Evolutionary conservation across 805 yeast genomes (phyloP), one percentile per base, ranked within the genome.

Genomic region (Metschnikowia picachoensis): DNA sequence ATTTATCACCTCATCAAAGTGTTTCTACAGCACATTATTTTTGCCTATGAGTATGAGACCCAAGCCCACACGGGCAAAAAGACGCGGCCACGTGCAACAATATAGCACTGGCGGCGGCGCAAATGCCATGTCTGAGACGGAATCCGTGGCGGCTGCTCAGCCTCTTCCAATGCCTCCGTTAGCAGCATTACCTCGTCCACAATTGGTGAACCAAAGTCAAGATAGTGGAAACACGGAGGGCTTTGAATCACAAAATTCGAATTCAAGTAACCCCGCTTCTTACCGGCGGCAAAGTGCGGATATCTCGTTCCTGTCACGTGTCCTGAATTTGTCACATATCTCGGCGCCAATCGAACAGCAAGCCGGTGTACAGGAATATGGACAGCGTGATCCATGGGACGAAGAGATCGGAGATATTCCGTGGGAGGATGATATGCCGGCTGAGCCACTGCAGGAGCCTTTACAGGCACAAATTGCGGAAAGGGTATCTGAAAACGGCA

Each of bases 11-110:
- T 13, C 6, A 14, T 15, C 16, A 14, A 11, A 12, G 8, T 10
- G 20, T 14, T 12, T 33, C 14, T 33, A 12, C 6, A 33, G 14
- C 35, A 35, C 16, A 11, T 27, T 13, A 4, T 31, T n/a, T 27
- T 25, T 13, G 9, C 11, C 8, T 20, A 51, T 51, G 55, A 49
- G 43, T 29, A 27, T 49, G 37, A 49, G 53, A 49, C 25, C 25
- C 25, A 20, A 20, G 25, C 25, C 25, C 25, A 35, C 44, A 17
- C 40, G 44, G 28, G 42, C 51, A 25, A 52, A 48, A 36, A 47
- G 56, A 16, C 46, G 53, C n/a, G 53, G 43, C 13, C 54, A 52
- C 43, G 51, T 50, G 36, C 55, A 51, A 44, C 53, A 51, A 41
- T 51, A 51, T 35, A 43, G 39, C 44, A 44, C 52, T n/a, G 52